Base-by-base conservation (phyloP, 495 filamentous ascomycete species). In the Xeromyces bisporus region DNA sequence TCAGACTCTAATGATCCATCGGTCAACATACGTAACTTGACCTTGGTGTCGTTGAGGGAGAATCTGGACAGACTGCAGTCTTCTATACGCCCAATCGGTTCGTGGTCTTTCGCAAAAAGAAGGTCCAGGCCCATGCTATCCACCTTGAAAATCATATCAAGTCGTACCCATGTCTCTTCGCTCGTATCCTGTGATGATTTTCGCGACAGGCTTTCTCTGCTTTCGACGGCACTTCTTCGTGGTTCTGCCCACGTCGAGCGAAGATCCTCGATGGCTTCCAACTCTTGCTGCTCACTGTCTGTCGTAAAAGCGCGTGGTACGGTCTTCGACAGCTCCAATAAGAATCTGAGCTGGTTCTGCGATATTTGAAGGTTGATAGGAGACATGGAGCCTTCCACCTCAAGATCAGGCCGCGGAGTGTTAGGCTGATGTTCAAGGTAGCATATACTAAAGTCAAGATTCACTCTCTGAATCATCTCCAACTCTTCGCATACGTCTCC, bases 391-490 rank as follows among this genome's bases (percentile, higher is more conserved):
- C 89, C 83, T 48, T 86, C 76, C 9, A 94, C 73, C 56, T 96
- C 89, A 39, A 86, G 70, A 42, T 96, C 89, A 6, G 89, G 89
- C 32, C 89, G 71, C 39, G 87, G 72, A 32, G 69, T 62, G 28
- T 77, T 76, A 23, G 67, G 51, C 34, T 73, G 71, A 46, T 96
- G 89, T 42, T 96, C 89, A 4, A 81, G 66, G 44, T 91, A 85
- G 15, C 77, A 93, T 35, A 96, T 72, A 29, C 77, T 78, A 55
- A 94, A 94, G 20, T 78, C 80, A 21, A 97, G 61, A 46, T 96
- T 87, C 10, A 96, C 82, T 40, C 94, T 86, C 45, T 96, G 83
- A 35, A 97, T 86, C 58, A 97, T 77, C 50, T 97, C 82, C 14
- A 96, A 64, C 43, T 92, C 85, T 52, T 97, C 87, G 0, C 68